Base-by-base conservation (phyloP, 805 yeast genomes). In the Lipomyces lipofer region DNA sequence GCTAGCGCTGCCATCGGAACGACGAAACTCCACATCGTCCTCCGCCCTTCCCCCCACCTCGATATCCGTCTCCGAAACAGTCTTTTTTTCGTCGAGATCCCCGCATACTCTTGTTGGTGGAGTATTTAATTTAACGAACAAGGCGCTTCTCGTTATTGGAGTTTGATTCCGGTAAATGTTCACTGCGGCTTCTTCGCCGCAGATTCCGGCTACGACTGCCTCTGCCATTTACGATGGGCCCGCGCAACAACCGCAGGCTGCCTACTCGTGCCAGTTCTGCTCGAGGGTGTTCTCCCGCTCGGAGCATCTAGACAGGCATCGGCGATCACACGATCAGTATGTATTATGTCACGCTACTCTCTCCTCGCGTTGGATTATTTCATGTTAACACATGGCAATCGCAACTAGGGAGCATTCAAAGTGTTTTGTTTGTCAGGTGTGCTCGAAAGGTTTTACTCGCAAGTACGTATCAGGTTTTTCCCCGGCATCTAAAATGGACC, bases 371-470 rank as follows among this genome's bases (percentile, higher is more conserved):
- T 4, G 15, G 13, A 28, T 15, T 42, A 8, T 29, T 6, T n/a
- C 29, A 29, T 7, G 15, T 43, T 28, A 24, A 21, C 15, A n/a
- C n/a, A n/a, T n/a, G n/a, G n/a, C n/a, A 21, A 21, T 17, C n/a
- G 5, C 17, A 5, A 27, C 3, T 36, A 47, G 43, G 4, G 25
- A 24, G 7, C 22, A 22, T 24, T 21, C 38, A 22, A 47, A 47
- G 25, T 17, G 27, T 27, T 47, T 38, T 22, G 42, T 45, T 12
- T 55, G 59, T 32, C 49, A 29, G 22, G 36, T 38, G 12, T 55
- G 59, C 30, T 22, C 46, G 17, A 55, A 55, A 46, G 32, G 39
- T 15, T 55, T 48, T 43, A 40, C 54, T 17, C 59, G 59, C 15
- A 55, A 55, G 40, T 36, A 19, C 27, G 40, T n/a, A 8, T 36